phyloP scores from a whole-genome alignment of 2,329 filamentous ascomycete genomes.

The Drechslera avenae region DNA sequence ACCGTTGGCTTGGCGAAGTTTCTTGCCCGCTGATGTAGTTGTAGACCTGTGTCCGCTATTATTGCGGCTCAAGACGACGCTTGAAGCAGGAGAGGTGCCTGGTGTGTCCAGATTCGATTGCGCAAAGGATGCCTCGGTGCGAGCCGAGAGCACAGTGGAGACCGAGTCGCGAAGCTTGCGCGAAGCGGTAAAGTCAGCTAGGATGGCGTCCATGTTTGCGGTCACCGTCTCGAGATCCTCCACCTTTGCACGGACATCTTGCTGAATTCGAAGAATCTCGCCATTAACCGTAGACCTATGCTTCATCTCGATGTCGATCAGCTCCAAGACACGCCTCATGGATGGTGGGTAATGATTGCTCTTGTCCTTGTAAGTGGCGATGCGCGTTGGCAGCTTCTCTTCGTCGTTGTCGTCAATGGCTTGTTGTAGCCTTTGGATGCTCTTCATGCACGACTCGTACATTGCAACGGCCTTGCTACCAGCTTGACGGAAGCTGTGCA shows the following conservation, averaged over 20 bases:
- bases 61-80: constrained; percentile 62
- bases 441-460: constrained; percentile 92
- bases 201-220: constrained; percentile 71
- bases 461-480: constrained; percentile 93
- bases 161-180: constrained; percentile 89
- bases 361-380: constrained; percentile 94
- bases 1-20: constrained; percentile 55
- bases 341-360: constrained; percentile 92
- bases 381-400: constrained; percentile 65
- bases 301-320: constrained; percentile 94
- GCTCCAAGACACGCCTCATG: constrained; percentile 85
- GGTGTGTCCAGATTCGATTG: constrained; percentile 69
- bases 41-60: constrained; percentile 54
- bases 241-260: constrained; percentile 85
- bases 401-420: constrained; percentile 76
- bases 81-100: constrained; percentile 68
- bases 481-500: constrained; percentile 91
- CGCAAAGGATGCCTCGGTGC: constrained; percentile 72
- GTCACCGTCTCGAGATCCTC: constrained; percentile 76
- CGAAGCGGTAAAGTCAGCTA: constrained; percentile 71
- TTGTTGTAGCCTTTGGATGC: constrained; percentile 80
- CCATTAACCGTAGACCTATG: constrained; percentile 96
- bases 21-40: constrained; percentile 54
- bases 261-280: constrained; percentile 84
- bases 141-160: constrained; percentile 78